Conservation (phyloP, 2,329 filamentous ascomycete genomes). For the Cordyceps javanica region DNA sequence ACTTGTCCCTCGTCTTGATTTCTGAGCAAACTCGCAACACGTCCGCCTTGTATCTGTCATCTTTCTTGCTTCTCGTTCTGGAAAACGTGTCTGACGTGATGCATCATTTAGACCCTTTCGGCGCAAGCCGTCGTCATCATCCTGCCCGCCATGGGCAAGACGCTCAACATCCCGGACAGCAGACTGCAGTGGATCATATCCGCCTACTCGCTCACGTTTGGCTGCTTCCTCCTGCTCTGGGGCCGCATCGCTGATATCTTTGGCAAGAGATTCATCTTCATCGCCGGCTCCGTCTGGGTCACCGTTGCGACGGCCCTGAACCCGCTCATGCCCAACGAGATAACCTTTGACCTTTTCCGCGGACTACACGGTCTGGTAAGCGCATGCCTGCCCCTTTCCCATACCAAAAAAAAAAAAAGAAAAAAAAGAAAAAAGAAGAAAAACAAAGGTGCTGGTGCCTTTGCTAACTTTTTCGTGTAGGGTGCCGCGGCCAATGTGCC, state of each 20-base stretch:
- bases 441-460: neutral
- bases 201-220: constrained; percentile 59
- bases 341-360: constrained; percentile 60
- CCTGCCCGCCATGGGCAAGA: constrained; percentile 53
- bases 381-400: too few species aligned
- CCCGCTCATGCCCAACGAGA: constrained; percentile 60
- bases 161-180: constrained; percentile 49
- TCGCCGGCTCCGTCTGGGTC: constrained; percentile 58
- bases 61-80: neutral
- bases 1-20: neutral
- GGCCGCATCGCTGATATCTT: constrained; percentile 62
- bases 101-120: constrained; percentile 41
- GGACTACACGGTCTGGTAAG: constrained; percentile 56
- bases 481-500: constrained; percentile 65
- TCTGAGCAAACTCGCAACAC: neutral
- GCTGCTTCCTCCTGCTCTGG: constrained; percentile 63
- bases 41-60: neutral
- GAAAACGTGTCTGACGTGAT: neutral
- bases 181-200: constrained; percentile 62
- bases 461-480: constrained; percentile 19
- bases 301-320: constrained; percentile 52
- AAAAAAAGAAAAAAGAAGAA: too few species aligned
- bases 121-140: constrained; percentile 56
- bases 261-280: constrained; percentile 59
- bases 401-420: too few species aligned